phyloP scores from a whole-genome alignment of 371 early-diverging fungal genomes.

The Mortierella sp. region DNA sequence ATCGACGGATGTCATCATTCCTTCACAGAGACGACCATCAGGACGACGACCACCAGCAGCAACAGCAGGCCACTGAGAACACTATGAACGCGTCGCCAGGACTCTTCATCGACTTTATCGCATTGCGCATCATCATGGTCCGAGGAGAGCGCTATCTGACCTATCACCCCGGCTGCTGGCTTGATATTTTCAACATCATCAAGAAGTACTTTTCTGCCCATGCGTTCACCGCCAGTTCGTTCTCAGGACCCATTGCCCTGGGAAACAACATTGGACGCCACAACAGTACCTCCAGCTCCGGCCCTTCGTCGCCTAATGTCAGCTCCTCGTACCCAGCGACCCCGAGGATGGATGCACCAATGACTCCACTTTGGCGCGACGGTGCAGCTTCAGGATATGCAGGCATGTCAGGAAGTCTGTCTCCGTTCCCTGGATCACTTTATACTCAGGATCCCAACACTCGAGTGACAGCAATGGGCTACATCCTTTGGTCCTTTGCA shows the following conservation, averaged over 20 bases:
- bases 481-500: slow-evolving; percentile 69
- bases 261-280: slow-evolving; percentile 9
- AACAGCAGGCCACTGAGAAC: neutral
- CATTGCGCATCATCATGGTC: slow-evolving; percentile 69
- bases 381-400: slow-evolving; percentile 4
- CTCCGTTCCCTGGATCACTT: slow-evolving; percentile 13
- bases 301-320: slow-evolving; percentile 32
- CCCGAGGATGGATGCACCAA: slow-evolving; percentile 29
- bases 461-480: slow-evolving; percentile 61
- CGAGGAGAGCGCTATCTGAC: slow-evolving; percentile 59
- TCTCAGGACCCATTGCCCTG: slow-evolving; percentile 8
- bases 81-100: slow-evolving; percentile 48
- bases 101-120: slow-evolving; percentile 63
- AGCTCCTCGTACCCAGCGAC: slow-evolving; percentile 25
- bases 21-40: slow-evolving; percentile 15
- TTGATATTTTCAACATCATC: slow-evolving; percentile 59
- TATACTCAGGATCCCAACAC: slow-evolving; percentile 2
- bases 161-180: slow-evolving; percentile 48
- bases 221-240: slow-evolving; percentile 20
- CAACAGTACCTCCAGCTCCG: slow-evolving; percentile 18
- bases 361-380: slow-evolving; percentile 20
- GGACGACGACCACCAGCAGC: slow-evolving; percentile 22
- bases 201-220: slow-evolving; percentile 61
- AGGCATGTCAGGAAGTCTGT: slow-evolving; percentile 14
- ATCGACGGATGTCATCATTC: slow-evolving; percentile 17